These are phyloP conservation scores for Curvularia hawaiiensis DNA, from an alignment of 2,329 filamentous ascomycete species.

Conservation along the genomic window DNA sequence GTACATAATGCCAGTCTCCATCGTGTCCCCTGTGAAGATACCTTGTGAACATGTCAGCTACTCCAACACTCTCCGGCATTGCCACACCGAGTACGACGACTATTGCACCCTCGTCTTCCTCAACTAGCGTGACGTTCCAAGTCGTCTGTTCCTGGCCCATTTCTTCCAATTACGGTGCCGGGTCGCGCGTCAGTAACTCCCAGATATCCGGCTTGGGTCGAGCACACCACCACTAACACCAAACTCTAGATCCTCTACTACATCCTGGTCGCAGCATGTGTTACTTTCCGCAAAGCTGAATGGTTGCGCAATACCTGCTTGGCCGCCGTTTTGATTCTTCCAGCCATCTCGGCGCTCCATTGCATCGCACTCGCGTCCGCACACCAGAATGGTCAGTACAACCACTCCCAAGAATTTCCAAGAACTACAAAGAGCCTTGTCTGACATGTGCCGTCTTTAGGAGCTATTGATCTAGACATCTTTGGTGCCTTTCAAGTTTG, in stretches of 20 bases:
- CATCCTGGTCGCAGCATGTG: constrained; percentile 64
- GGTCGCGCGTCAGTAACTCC: constrained; percentile 55
- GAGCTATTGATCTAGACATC: constrained; percentile 69
- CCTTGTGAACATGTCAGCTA: constrained; percentile 47
- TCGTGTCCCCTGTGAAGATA: constrained; percentile 13
- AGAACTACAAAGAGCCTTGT: background rate
- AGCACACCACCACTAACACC: constrained; percentile 42
- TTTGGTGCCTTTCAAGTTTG: constrained; percentile 72
- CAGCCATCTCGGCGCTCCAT: constrained; percentile 68
- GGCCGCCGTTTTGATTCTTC: constrained; percentile 64
- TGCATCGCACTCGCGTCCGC: constrained; percentile 64
- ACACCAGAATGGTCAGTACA: constrained; percentile 61
- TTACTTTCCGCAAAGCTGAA: constrained; percentile 63
- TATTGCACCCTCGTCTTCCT: background rate
- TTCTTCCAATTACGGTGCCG: constrained; percentile 62
- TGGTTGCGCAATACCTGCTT: constrained; percentile 69
- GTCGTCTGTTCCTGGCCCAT: constrained; percentile 64
- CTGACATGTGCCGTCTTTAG: constrained; percentile 43
- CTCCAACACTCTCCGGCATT: constrained; percentile 31
- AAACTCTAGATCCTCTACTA: constrained; percentile 56
- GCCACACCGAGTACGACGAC: constrained; percentile 17
- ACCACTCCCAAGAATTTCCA: constrained; percentile 6
- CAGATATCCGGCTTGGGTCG: constrained; percentile 5
- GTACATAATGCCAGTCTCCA: constrained; percentile 11
- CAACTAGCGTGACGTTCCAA: constrained; percentile 34